A percentile compares a stretch with the other conserved stretches of the same genome.
phyloP scores from a whole-genome alignment of 139 green algal species.

The Coccomyxa sp. region DNA sequence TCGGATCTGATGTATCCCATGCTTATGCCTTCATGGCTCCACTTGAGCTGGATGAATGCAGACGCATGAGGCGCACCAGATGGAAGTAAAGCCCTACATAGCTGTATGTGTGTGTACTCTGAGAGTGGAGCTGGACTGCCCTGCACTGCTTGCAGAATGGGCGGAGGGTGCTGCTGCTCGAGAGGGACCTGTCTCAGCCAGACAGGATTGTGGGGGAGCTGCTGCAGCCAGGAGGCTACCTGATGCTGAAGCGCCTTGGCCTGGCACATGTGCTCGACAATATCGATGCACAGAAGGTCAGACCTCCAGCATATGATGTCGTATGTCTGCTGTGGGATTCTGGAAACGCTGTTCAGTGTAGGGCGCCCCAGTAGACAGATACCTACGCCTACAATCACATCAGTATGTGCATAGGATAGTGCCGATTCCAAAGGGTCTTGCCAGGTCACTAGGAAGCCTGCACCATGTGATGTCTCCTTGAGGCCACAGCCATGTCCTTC shows the following conservation, averaged over 20 bases:
- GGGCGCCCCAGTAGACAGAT: too few relatives aligned
- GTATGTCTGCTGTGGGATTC: too few relatives aligned
- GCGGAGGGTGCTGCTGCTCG: conserved; percentile 83
- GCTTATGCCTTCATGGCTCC: too few relatives aligned
- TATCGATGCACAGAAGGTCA: conserved; percentile 89
- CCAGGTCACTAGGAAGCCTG: too few relatives aligned
- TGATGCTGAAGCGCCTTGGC: conserved; percentile 88
- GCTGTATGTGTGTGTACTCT: not conserved
- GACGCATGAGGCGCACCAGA: not conserved
- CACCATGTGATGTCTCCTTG: not conserved
- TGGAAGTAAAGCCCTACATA: not conserved
- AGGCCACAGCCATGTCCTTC: not conserved
- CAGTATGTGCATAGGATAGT: too few relatives aligned
- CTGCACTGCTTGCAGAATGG: conserved; percentile 53
- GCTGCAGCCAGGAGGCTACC: conserved; percentile 94
- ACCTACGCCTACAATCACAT: too few relatives aligned
- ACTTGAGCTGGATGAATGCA: too few relatives aligned
- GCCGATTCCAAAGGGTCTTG: too few relatives aligned
- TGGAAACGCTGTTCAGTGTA: too few relatives aligned
- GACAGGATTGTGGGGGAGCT: conserved; percentile 99
- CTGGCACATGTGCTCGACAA: conserved; percentile 71
- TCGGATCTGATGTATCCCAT: too few relatives aligned
- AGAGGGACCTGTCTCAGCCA: conserved; percentile 88
- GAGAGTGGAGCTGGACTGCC: not conserved
- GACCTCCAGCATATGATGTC: too few relatives aligned